phyloP scores from a whole-genome alignment of 441 rosid species.

The Gossypium aridum region DNA sequence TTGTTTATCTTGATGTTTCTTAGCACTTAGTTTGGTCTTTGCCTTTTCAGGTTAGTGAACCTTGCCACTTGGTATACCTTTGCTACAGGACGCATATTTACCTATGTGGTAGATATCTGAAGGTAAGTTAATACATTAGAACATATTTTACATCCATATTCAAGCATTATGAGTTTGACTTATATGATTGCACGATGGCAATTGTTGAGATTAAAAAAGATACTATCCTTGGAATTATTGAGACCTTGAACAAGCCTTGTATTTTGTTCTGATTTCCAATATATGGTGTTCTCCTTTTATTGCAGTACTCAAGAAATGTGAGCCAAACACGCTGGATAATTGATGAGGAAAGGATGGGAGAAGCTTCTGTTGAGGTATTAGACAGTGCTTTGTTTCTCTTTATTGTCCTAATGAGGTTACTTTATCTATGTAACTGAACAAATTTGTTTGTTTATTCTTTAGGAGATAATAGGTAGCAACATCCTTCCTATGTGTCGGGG shows the following conservation, averaged over 20 bases:
- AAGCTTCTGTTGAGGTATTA: conserved; percentile 86
- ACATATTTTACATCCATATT: not conserved
- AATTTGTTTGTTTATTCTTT: conserved; percentile 4
- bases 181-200: not conserved
- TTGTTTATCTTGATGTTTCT: not conserved
- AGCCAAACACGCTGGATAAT: conserved; percentile 96
- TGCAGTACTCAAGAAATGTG: conserved; percentile 89
- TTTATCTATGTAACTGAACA: conserved; percentile 9
- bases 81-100: conserved; percentile 67
- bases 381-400: not conserved
- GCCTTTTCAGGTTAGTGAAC: conserved; percentile 47
- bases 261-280: conserved; percentile 5
- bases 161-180: not conserved
- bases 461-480: conserved; percentile 84
- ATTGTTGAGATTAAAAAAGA: not conserved
- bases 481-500: conserved; percentile 74
- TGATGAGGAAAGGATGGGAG: conserved; percentile 96
- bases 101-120: conserved; percentile 88
- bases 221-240: not conserved
- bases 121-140: conserved; percentile 38
- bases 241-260: not conserved
- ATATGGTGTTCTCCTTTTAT: conserved; percentile 3
- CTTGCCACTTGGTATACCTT: conserved; percentile 52
- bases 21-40: conserved; percentile 9
- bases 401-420: conserved; percentile 2